Conservation (phyloP, 140 eudicot genomes). For the Oenanthe javanica region DNA sequence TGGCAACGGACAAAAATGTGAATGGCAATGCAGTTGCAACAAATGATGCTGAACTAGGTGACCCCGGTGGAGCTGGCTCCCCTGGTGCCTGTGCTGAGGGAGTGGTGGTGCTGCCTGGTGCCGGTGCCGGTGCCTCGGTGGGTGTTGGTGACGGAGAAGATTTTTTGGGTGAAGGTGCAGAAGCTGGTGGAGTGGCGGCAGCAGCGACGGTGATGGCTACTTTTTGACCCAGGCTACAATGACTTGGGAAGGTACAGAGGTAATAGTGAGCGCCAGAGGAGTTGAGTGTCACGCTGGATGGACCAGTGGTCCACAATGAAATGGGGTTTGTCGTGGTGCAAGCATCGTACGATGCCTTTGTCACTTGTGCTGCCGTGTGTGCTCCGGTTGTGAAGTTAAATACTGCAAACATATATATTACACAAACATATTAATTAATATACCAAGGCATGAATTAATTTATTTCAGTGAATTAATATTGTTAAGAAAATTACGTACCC, state of each 20-base stretch:
- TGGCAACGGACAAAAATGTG: slow-evolving; percentile 22
- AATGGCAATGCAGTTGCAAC: slow-evolving; percentile 27
- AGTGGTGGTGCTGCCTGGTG: slow-evolving; percentile 1
- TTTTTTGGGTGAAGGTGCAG: slow-evolving; percentile 12
- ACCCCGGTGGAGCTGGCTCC: slow-evolving; percentile 11
- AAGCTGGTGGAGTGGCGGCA: slow-evolving; percentile 7
- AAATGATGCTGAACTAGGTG: slow-evolving; percentile 20
- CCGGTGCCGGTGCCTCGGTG: background rate
- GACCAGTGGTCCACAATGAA: background rate
- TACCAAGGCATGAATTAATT: too few relatives aligned
- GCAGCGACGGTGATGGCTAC: slow-evolving; percentile 33
- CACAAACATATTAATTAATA: too few relatives aligned
- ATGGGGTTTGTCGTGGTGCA: slow-evolving; percentile 21
- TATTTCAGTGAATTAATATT: too few relatives aligned
- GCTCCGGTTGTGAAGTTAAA: slow-evolving; percentile 22
- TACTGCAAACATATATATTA: slow-evolving; percentile 12
- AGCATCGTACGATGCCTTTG: slow-evolving; percentile 15
- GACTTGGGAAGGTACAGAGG: slow-evolving; percentile 22
- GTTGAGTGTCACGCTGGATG: slow-evolving; percentile 4
- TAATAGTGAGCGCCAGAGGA: slow-evolving; percentile 22
- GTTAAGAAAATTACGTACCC: background rate
- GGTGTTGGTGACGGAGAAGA: background rate
- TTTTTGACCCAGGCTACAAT: slow-evolving; percentile 28
- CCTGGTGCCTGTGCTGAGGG: slow-evolving; percentile 17
- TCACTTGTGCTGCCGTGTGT: slow-evolving; percentile 25